Percentiles rank a stretch among this genome's conserved stretches.
Evolutionary conservation across 1,139 yeast species (phyloP).

Genomic region (Wickerhamiella infanticola): DNA sequence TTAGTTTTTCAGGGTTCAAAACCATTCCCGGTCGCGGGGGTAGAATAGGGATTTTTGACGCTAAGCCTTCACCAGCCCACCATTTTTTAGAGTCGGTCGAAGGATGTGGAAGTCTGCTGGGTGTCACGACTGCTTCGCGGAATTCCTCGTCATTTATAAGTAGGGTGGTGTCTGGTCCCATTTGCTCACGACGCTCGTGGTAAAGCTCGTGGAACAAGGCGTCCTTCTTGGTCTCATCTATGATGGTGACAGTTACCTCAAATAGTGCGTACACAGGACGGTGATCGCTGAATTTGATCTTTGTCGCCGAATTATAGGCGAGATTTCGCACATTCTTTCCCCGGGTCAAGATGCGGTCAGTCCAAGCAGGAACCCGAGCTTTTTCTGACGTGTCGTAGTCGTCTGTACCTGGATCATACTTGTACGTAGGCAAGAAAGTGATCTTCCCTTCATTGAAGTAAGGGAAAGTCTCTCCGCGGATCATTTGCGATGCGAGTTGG

Average conservation of each 20-base stretch:
- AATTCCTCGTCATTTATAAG: conserved; percentile 22
- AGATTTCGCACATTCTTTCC: conserved; percentile 45
- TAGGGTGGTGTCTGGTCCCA: conserved; percentile 22
- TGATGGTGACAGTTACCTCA: conserved; percentile 47
- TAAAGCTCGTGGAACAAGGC: conserved; percentile 47
- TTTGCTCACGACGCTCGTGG: conserved; percentile 24
- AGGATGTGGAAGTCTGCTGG: conserved; percentile 57
- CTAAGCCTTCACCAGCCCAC: conserved; percentile 78
- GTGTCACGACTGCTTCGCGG: conserved; percentile 24
- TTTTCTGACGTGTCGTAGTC: conserved; percentile 82
- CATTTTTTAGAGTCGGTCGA: conserved; percentile 69
- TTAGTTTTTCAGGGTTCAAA: conserved; percentile 41
- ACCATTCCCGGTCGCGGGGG: conserved; percentile 29
- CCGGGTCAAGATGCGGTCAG: conserved; percentile 58
- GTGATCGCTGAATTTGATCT: conserved; percentile 72
- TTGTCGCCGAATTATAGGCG: conserved; percentile 46
- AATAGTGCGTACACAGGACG: conserved; percentile 80
- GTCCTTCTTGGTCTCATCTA: conserved; percentile 50
- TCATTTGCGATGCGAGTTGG: conserved; percentile 73
- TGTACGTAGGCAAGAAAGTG: conserved; percentile 77
- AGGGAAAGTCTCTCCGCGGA: conserved; percentile 70
- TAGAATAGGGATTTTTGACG: conserved; percentile 46
- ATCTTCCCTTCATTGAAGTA: conserved; percentile 72
- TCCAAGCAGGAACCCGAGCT: conserved; percentile 92
- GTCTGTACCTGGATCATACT: conserved; percentile 78